Evolutionary conservation across 805 yeast genomes (phyloP).

Genomic region (Jamesozyma gamospora): DNA sequence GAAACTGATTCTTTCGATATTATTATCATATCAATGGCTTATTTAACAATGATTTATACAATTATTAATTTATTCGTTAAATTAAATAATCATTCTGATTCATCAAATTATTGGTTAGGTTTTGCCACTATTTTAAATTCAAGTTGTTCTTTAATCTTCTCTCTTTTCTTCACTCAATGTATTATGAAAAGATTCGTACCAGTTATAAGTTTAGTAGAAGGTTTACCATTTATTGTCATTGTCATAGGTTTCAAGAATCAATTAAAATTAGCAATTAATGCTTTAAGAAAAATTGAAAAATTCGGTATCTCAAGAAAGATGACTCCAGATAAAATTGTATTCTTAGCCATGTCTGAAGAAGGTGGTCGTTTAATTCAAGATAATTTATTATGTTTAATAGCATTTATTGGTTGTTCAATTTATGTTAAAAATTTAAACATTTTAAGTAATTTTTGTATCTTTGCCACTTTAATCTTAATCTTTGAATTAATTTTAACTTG

Average conservation of each 20-base stretch:
- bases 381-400: conserved; percentile 59
- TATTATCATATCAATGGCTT: conserved; percentile 67
- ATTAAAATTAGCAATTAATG: conserved; percentile 55
- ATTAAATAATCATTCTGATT: conserved; percentile 51
- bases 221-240: conserved; percentile 86
- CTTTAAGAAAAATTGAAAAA: conserved; percentile 32
- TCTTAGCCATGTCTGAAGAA: conserved; percentile 29
- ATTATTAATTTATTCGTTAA: conserved; percentile 63
- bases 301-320: conserved; percentile 27
- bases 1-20: conserved; percentile 85
- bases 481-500: conserved; percentile 64
- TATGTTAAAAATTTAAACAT: conserved; percentile 62
- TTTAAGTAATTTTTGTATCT: conserved; percentile 67
- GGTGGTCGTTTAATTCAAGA: conserved; percentile 48
- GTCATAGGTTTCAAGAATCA: conserved; percentile 88
- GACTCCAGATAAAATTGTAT: conserved; percentile 24
- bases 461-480: conserved; percentile 58
- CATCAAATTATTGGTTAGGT: conserved; percentile 77
- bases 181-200: conserved; percentile 54
- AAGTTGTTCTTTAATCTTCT: conserved; percentile 73
- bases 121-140: conserved; percentile 71
- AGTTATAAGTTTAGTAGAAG: conserved; percentile 70
- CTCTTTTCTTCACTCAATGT: conserved; percentile 52
- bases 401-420: conserved; percentile 56
- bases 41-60: conserved; percentile 80